Conservation (phyloP, 2,329 filamentous ascomycete genomes). For the Neofusicoccum ribis region DNA sequence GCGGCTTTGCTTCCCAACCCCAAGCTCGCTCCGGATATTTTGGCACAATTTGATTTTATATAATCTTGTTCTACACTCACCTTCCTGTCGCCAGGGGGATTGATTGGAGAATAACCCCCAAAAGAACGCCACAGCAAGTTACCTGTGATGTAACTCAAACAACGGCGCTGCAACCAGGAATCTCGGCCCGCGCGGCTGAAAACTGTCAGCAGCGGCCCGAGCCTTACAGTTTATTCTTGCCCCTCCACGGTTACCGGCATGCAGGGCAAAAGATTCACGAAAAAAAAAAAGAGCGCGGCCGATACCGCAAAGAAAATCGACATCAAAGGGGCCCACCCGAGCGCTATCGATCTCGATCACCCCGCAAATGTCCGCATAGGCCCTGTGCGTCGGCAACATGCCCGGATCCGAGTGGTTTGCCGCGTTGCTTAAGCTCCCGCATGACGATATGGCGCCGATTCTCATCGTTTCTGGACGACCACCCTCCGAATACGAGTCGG, state of each 20-base stretch:
- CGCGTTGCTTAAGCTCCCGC: background rate
- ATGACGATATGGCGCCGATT: background rate
- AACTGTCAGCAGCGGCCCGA: background rate
- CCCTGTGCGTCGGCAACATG: background rate
- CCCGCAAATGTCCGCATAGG: background rate
- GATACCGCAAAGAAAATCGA: too few relatives aligned
- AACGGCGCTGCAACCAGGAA: background rate
- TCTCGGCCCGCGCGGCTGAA: background rate
- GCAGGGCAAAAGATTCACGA: background rate
- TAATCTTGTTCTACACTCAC: too few relatives aligned
- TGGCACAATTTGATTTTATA: too few relatives aligned
- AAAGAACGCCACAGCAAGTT: background rate
- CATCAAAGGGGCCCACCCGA: too few relatives aligned
- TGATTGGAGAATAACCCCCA: background rate
- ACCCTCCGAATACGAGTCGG: background rate
- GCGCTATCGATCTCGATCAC: too few relatives aligned
- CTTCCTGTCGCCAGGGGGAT: too few relatives aligned
- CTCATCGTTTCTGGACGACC: background rate
- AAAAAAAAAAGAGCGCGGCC: too few relatives aligned
- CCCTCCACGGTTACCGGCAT: background rate
- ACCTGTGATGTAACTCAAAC: background rate
- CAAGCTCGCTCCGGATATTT: too few relatives aligned
- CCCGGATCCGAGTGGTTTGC: background rate
- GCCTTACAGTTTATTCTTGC: background rate
- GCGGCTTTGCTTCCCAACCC: too few relatives aligned